Evolutionary conservation across 495 filamentous ascomycete genomes (phyloP).

Genomic region (Tuber borchii): DNA sequence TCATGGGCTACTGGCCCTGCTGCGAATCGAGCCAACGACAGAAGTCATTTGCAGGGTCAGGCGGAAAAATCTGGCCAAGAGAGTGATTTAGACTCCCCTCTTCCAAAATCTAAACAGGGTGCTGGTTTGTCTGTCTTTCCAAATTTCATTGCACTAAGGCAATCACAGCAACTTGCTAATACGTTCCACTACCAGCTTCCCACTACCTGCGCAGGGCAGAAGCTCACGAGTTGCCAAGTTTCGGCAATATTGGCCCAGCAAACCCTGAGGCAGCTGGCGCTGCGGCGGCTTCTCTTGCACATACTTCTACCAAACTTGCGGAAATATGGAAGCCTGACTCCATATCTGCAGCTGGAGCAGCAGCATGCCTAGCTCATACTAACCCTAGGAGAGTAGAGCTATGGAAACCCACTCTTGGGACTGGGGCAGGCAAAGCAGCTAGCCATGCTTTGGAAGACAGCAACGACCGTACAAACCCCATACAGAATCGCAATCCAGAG

Average conservation of each 20-base stretch:
- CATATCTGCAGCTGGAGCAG: conserved; percentile 32
- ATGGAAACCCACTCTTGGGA: conserved; percentile 14
- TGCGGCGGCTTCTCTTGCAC: conserved; percentile 32
- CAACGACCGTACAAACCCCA: conserved; percentile 2
- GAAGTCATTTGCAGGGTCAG: background rate
- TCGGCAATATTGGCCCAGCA: conserved; percentile 24
- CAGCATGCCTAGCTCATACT: conserved; percentile 34
- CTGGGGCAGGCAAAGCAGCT: conserved; percentile 21
- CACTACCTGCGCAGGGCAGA: conserved; percentile 32
- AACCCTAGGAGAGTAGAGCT: conserved; percentile 11
- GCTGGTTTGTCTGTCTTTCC: conserved; percentile 21
- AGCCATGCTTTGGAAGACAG: conserved; percentile 11
- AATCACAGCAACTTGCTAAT: conserved; percentile 15
- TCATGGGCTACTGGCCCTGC: conserved; percentile 7
- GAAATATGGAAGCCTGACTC: conserved; percentile 31
- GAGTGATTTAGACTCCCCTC: background rate
- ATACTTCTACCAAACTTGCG: conserved; percentile 25
- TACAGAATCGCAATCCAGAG: conserved; percentile 21
- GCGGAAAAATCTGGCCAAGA: background rate
- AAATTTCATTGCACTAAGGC: background rate
- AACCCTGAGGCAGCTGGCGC: conserved; percentile 33
- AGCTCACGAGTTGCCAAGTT: conserved; percentile 24
- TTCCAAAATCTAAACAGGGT: conserved; percentile 16
- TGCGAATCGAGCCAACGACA: conserved; percentile 9
- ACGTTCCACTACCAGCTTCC: conserved; percentile 10